Conservation (phyloP, 1,284 basidiomycete genomes). For the Takashimella tepidaria region DNA sequence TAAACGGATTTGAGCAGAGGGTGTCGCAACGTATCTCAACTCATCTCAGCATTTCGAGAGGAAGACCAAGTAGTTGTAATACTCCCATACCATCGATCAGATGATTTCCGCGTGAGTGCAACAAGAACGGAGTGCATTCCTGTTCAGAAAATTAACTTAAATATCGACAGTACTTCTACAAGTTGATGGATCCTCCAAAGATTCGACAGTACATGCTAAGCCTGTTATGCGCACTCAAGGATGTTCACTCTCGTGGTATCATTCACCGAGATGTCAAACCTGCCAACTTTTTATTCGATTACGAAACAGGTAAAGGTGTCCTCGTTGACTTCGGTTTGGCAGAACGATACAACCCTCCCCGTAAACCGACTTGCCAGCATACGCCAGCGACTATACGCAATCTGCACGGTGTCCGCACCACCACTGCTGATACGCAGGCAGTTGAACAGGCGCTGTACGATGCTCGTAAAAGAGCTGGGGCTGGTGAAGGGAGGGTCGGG, state of each 20-base stretch:
- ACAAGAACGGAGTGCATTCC: neutral
- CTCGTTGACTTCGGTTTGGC: slow-evolving; percentile 95
- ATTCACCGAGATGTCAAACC: slow-evolving; percentile 98
- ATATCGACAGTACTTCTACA: slow-evolving; percentile 42
- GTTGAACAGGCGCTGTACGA: slow-evolving; percentile 56
- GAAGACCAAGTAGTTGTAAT: slow-evolving; percentile 90
- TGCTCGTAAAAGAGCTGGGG: slow-evolving; percentile 54
- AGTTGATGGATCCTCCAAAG: slow-evolving; percentile 41
- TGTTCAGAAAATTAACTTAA: slow-evolving; percentile 1
- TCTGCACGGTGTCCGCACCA: slow-evolving; percentile 59
- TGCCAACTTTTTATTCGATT: slow-evolving; percentile 95
- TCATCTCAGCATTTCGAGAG: slow-evolving; percentile 90
- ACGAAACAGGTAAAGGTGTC: slow-evolving; percentile 73
- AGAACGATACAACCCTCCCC: slow-evolving; percentile 53
- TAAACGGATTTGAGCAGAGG: slow-evolving; percentile 54
- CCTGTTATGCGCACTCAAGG: slow-evolving; percentile 82
- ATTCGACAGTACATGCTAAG: slow-evolving; percentile 86
- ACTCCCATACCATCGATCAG: slow-evolving; percentile 89
- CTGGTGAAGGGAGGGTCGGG: slow-evolving; percentile 46
- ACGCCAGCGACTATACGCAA: slow-evolving; percentile 56
- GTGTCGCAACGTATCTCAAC: slow-evolving; percentile 77
- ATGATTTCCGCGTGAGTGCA: slow-evolving; percentile 78
- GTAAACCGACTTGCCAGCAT: slow-evolving; percentile 61
- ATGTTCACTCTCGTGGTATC: slow-evolving; percentile 81
- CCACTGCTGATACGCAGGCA: slow-evolving; percentile 31